Base-by-base conservation (phyloP, 2,329 filamentous ascomycete genomes). In the Fusarium azukiicola region DNA sequence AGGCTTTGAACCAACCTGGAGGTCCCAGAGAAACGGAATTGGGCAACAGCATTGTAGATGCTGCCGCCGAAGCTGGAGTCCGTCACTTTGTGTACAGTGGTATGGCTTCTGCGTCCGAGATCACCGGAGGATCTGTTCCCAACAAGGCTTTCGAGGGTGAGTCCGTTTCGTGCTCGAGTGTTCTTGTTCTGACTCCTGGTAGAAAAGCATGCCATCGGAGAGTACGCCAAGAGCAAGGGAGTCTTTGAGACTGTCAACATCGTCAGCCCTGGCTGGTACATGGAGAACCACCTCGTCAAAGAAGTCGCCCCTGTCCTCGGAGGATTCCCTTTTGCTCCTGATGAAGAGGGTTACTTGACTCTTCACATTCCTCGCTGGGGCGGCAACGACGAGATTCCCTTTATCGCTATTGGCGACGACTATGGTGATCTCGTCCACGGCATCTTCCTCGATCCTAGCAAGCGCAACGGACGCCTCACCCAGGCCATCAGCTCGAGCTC, bases 371-470 rank as follows among this genome's bases (percentile, higher is more conserved):
- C 89, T 3, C 80, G 77, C 11, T 88, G 87, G 87, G 89, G 88
- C 6, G 88, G 88, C 2, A 84, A 75, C 17, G 79, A 82, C 4
- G 73, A 83, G 66, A 81, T 89, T 0, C 88, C 87, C 0, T 89
- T 86, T 75, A 84, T 90, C 36, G 82, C 84, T 38, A 86, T 90
- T 6, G 76, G 74, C 1, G 84, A 88, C 46, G 89, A 90, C 78
- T 90, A 85, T 71, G 89, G 89, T 7, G 89, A 90, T 69, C 84
- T 90, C 23, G 86, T 90, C 16, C 89, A 90, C 40, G 89, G 88
- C 5, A 82, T 89, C 6, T 87, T 90, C 23, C 82, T 90, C 12
- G 82, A 86, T 17, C 88, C 88, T 1, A 81, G 82, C 58, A 83
- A 84, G 50, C 88, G 86, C 81, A 85, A 86, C 74, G 84, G 86